Percentiles rank a stretch among this genome's conserved stretches.
Evolutionary conservation across 23 red algal genomes (phyloP).

Genomic region (Agarophyton chilense): DNA sequence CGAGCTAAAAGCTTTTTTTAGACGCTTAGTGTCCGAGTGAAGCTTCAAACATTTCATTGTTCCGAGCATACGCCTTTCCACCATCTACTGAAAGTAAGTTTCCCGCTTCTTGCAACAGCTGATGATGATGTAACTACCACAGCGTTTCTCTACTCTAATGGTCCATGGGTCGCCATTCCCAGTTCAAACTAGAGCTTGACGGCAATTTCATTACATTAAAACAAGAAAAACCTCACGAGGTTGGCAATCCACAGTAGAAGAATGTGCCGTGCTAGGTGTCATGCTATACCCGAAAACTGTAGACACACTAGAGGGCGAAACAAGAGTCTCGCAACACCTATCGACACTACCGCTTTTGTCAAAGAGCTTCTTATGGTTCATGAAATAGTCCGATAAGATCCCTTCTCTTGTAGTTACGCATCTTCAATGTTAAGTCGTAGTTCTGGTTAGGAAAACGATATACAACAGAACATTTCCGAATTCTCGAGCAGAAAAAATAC

Average conservation of each 20-base stretch:
- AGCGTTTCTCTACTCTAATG: not conserved
- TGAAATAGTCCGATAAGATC: not conserved
- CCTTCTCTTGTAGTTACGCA: not conserved
- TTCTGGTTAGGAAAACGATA: constrained; percentile 11
- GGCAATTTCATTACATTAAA: too few species aligned
- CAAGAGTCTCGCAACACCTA: not conserved
- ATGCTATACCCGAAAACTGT: too few species aligned
- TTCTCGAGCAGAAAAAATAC: not conserved
- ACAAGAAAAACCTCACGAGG: too few species aligned
- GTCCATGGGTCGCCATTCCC: too few species aligned
- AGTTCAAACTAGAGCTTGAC: too few species aligned
- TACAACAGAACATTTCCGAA: not conserved
- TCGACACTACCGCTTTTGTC: too few species aligned
- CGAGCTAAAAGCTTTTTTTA: too few species aligned
- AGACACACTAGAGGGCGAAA: too few species aligned
- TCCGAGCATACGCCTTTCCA: not conserved
- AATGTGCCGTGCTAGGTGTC: too few species aligned
- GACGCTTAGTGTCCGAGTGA: too few species aligned
- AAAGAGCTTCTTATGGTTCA: not conserved
- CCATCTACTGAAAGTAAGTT: not conserved
- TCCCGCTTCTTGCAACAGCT: not conserved
- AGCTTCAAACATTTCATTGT: not conserved
- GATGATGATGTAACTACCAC: not conserved
- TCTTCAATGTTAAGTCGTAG: constrained; percentile 2
- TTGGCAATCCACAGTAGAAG: too few species aligned